Conservation (phyloP, 805 yeast species). For the Cyberlindnera mrakii region DNA sequence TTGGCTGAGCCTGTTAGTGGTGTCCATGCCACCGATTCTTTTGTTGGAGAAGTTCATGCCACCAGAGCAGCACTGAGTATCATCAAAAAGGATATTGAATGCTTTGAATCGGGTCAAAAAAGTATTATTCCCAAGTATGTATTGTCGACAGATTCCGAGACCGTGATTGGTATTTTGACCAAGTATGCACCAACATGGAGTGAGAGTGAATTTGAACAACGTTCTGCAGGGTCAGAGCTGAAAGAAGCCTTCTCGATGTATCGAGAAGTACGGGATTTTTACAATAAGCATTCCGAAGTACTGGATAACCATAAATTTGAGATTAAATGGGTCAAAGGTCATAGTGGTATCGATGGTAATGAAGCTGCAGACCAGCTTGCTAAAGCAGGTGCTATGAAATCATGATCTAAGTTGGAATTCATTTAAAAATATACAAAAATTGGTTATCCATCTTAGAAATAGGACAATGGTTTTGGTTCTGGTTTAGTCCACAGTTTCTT, state of each 20-base stretch:
- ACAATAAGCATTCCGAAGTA: conserved; percentile 20
- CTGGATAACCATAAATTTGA: conserved; percentile 32
- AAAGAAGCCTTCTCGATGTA: conserved; percentile 38
- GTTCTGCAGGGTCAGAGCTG: conserved; percentile 24
- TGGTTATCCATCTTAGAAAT: not conserved
- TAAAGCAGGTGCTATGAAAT: conserved; percentile 45
- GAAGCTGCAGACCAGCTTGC: conserved; percentile 76
- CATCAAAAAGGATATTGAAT: conserved; percentile 30
- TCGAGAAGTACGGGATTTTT: conserved; percentile 31
- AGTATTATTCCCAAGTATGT: conserved; percentile 25
- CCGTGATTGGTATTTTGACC: conserved; percentile 49
- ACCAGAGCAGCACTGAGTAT: conserved; percentile 46
- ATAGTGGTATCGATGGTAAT: conserved; percentile 64
- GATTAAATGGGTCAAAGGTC: conserved; percentile 66
- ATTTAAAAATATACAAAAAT: not conserved
- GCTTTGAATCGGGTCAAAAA: conserved; percentile 12
- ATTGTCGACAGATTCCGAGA: conserved; percentile 68
- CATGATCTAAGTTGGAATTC: not conserved
- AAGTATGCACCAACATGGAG: conserved; percentile 57
- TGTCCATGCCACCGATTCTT: conserved; percentile 55
- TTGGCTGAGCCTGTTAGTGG: conserved; percentile 45
- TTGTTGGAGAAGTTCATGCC: conserved; percentile 75
- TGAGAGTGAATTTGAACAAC: conserved; percentile 44
- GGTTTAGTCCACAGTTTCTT: conserved; percentile 29
- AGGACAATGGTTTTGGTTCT: conserved; percentile 11